Conservation (phyloP, 2,329 filamentous ascomycete species). For the Colletotrichum zoysiae region DNA sequence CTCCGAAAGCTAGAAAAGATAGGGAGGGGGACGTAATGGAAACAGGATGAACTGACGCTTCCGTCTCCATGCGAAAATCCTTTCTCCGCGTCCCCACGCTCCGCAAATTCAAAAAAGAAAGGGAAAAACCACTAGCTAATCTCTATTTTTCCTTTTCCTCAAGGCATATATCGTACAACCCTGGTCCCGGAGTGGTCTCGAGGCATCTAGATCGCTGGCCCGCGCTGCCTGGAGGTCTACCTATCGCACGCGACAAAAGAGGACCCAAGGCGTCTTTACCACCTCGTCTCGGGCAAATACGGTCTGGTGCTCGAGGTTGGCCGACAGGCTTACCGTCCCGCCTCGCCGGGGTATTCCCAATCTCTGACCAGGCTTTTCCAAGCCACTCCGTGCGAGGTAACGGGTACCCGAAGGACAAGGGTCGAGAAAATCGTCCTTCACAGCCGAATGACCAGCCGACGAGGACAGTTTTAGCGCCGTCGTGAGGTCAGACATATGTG, state of each 20-base stretch:
- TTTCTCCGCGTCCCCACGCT: slow-evolving; percentile 10
- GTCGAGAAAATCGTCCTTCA: slow-evolving; percentile 43
- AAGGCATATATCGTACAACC: slow-evolving; percentile 27
- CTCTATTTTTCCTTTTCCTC: slow-evolving; percentile 39
- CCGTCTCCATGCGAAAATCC: background rate
- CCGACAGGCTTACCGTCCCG: slow-evolving; percentile 27
- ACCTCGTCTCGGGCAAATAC: slow-evolving; percentile 46
- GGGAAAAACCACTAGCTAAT: slow-evolving; percentile 13
- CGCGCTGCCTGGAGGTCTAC: slow-evolving; percentile 54
- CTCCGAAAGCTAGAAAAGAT: background rate
- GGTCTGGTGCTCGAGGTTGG: slow-evolving; percentile 47
- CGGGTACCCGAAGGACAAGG: slow-evolving; percentile 22
- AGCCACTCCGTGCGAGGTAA: slow-evolving; percentile 24
- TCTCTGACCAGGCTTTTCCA: slow-evolving; percentile 33
- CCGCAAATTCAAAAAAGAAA: background rate
- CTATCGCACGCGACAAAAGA: slow-evolving; percentile 41
- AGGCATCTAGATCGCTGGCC: slow-evolving; percentile 55
- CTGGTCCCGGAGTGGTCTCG: slow-evolving; percentile 50
- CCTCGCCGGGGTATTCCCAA: slow-evolving; percentile 8
- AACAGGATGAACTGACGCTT: background rate
- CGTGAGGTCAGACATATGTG: slow-evolving; percentile 54
- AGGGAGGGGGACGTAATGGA: background rate
- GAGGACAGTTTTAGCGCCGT: slow-evolving; percentile 50
- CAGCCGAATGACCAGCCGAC: slow-evolving; percentile 48
- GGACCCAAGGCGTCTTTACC: slow-evolving; percentile 49